Base-by-base conservation (phyloP, 2,329 filamentous ascomycete species). In the Trichophyton benhamiae region DNA sequence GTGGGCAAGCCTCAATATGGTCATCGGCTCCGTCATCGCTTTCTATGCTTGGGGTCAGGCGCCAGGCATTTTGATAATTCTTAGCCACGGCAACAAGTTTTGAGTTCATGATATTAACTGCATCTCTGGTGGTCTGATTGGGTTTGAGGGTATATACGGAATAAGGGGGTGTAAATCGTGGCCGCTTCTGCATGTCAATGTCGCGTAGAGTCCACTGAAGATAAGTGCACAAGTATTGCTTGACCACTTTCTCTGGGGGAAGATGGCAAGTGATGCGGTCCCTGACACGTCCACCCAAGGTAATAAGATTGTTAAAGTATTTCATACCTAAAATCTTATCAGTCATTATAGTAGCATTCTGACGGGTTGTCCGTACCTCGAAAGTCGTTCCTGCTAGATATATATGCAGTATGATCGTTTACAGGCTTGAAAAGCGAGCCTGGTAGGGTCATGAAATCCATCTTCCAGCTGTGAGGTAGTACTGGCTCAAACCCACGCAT, bases 401-500 rank as follows among this genome's bases (percentile, higher is more conserved):
- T 77, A 63, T 80, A 77, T 0, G 79, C 38, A 2, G 75, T 20
- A 73, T 70, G 48, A 74, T 70, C 17, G 9, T 72, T 69, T 1
- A 69, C 65, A 0, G 64, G 38, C 7, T 77, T 76, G 69, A 84
- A 85, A 1, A 85, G 69, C 7, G 75, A 73, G 7, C 77, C 73
- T 1, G 82, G 82, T 13, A 85, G 68, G 15, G 78, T 82, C 7
- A 72, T 71, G 64, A 83, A 83, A 64, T 84, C 81, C 58, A 76
- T 69, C 52, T 74, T 72, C 81, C 81, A 84, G 63, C 72, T 72
- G 11, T 70, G 68, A 1, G 81, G 80, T 11, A 85, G 68, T 0
- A 84, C 69, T 8, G 82, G 79, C 70, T 84, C 82, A 59, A 78
- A 79, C 15, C 82, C 82, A 48, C 82, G 80, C 72, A 79, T 77